Evolutionary conservation across 208 protist genomes (phyloP).

Genomic region (Leishmania aethiopica): DNA sequence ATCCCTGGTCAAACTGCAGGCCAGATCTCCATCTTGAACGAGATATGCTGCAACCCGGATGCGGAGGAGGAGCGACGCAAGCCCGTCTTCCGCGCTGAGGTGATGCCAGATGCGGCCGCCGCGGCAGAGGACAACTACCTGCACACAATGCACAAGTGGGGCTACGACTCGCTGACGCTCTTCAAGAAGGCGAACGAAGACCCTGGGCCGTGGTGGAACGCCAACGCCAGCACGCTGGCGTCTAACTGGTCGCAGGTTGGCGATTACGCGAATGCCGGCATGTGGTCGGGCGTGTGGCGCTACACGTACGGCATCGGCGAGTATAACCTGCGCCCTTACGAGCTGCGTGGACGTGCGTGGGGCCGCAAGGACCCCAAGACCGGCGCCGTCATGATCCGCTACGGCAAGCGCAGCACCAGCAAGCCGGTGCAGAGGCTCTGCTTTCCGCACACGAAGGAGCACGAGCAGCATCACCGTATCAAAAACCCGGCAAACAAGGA

Average conservation of each 20-base stretch:
- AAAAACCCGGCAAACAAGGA: slow-evolving; percentile 65
- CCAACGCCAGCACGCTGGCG: slow-evolving; percentile 82
- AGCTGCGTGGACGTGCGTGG: slow-evolving; percentile 77
- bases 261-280: slow-evolving; percentile 86
- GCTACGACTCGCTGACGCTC: slow-evolving; percentile 86
- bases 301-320: slow-evolving; percentile 89
- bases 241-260: slow-evolving; percentile 91
- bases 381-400: slow-evolving; percentile 62
- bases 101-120: slow-evolving; percentile 35
- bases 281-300: slow-evolving; percentile 91
- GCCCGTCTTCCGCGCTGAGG: slow-evolving; percentile 77
- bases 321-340: slow-evolving; percentile 87
- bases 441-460: slow-evolving; percentile 88
- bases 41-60: slow-evolving; percentile 88
- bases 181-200: slow-evolving; percentile 90
- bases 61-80: slow-evolving; percentile 85
- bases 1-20: slow-evolving; percentile 75
- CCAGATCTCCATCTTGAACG: slow-evolving; percentile 85
- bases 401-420: slow-evolving; percentile 31
- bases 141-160: slow-evolving; percentile 84
- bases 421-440: slow-evolving; percentile 52
- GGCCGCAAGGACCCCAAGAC: slow-evolving; percentile 59
- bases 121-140: slow-evolving; percentile 45
- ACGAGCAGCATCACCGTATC: slow-evolving; percentile 80
- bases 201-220: slow-evolving; percentile 89